Conservation (phyloP, 441 rosid genomes). For the Breynia disticha region DNA sequence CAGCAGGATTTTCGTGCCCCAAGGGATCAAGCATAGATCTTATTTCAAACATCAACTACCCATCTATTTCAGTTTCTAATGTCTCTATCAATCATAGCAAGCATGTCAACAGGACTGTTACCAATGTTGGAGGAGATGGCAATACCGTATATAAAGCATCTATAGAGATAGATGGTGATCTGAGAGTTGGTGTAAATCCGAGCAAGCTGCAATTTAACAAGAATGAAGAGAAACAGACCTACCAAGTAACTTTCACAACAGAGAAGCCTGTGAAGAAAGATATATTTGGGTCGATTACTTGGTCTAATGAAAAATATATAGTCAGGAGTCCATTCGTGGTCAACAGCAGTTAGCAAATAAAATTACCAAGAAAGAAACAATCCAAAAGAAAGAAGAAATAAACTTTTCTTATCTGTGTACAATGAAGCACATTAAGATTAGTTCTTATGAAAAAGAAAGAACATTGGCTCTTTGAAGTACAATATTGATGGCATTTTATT, state of each 20-base stretch:
- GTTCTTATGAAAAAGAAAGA: too few species aligned
- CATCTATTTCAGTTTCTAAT: constrained; percentile 58
- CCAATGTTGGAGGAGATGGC: constrained; percentile 62
- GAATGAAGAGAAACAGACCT: constrained; percentile 40
- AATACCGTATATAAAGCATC: constrained; percentile 25
- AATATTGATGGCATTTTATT: too few species aligned
- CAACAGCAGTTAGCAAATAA: constrained; percentile 15
- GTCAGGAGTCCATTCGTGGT: constrained; percentile 60
- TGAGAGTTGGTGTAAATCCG: constrained; percentile 39
- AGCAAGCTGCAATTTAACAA: constrained; percentile 32
- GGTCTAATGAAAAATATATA: constrained; percentile 41
- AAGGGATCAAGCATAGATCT: constrained; percentile 19
- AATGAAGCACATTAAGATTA: too few species aligned
- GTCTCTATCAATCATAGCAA: constrained; percentile 9
- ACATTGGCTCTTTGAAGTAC: too few species aligned
- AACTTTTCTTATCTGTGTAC: too few species aligned
- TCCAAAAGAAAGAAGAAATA: too few species aligned
- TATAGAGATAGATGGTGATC: constrained; percentile 25
- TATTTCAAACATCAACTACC: constrained; percentile 58
- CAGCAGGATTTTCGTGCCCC: constrained; percentile 39
- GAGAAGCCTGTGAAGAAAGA: constrained; percentile 17
- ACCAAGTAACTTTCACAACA: constrained; percentile 30
- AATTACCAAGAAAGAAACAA: too few species aligned
- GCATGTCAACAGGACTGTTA: constrained; percentile 36
- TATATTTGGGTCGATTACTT: constrained; percentile 61